Percentiles rank a stretch among this genome's conserved stretches.
These are phyloP conservation scores for Suillus weaverae DNA, from an alignment of 768 basidiomycete genomes.

Conservation along the genomic window DNA sequence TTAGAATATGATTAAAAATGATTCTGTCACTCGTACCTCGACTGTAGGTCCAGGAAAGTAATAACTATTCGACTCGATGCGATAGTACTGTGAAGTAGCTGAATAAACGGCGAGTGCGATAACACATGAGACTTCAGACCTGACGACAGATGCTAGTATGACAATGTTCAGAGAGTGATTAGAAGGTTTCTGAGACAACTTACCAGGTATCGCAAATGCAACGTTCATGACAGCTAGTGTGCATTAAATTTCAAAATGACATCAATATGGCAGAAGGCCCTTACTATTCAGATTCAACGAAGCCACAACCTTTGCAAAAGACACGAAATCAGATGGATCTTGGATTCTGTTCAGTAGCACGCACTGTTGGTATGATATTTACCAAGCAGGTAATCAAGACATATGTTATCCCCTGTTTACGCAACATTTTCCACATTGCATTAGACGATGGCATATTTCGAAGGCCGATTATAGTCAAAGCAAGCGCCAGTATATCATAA, in stretches of 20 bases:
- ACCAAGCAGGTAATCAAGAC: not conserved
- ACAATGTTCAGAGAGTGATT: not conserved
- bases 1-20: not conserved
- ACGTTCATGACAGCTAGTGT: slow-evolving; percentile 1
- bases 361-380: not conserved
- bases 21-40: not conserved
- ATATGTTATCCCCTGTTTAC: not conserved
- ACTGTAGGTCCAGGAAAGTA: not conserved
- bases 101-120: not conserved
- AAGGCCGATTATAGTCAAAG: not conserved
- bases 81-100: not conserved
- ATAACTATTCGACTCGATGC: slow-evolving; percentile 1
- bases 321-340: not conserved
- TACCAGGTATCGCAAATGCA: not conserved
- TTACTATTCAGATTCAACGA: not conserved
- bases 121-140: not conserved
- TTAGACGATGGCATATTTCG: not conserved
- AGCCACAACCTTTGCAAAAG: not conserved
- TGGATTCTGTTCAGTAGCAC: not conserved
- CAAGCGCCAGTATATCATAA: slow-evolving; percentile 1
- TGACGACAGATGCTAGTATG: not conserved
- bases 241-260: not conserved
- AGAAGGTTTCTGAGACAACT: not conserved
- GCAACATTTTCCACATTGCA: not conserved
- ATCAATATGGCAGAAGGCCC: not conserved